A percentile compares a stretch with the other conserved stretches of the same genome.
phyloP scores from a whole-genome alignment of 352 stramenopile genomes.

The Phytopythium delawarense region DNA sequence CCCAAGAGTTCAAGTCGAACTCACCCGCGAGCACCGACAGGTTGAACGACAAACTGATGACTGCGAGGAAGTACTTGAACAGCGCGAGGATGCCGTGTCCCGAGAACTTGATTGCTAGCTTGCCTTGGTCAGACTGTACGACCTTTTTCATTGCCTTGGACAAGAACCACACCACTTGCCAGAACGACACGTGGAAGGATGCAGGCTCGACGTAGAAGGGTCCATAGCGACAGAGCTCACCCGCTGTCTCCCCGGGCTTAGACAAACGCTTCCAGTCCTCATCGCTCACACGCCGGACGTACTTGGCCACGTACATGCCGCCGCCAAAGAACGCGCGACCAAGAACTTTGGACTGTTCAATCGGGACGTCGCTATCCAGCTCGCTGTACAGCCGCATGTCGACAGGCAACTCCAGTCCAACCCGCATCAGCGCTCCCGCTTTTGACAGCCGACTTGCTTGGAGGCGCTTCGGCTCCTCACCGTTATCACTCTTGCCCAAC shows the following conservation, averaged over 20 bases:
- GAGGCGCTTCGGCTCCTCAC: not conserved
- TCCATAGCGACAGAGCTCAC: slow-evolving; percentile 46
- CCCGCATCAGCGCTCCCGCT: slow-evolving; percentile 12
- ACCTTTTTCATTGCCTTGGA: slow-evolving; percentile 14
- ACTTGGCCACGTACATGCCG: slow-evolving; percentile 46
- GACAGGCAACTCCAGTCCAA: slow-evolving; percentile 25
- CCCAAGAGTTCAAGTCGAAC: slow-evolving; percentile 19
- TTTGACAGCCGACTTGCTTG: slow-evolving; percentile 8
- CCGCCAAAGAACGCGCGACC: slow-evolving; percentile 25
- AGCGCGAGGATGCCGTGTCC: slow-evolving; percentile 19
- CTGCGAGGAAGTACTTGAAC: slow-evolving; percentile 44
- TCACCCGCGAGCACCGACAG: slow-evolving; percentile 37
- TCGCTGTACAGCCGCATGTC: too few species aligned
- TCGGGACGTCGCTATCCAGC: not conserved
- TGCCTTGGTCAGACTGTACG: slow-evolving; percentile 21
- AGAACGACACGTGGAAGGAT: slow-evolving; percentile 14
- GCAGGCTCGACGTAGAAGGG: slow-evolving; percentile 38
- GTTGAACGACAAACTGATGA: slow-evolving; percentile 66
- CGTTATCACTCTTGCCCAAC: slow-evolving; percentile 8
- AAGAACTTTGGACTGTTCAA: slow-evolving; percentile 10
- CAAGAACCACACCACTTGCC: slow-evolving; percentile 16
- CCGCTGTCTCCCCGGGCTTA: slow-evolving; percentile 12
- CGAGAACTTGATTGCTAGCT: slow-evolving; percentile 23
- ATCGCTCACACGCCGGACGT: slow-evolving; percentile 24
- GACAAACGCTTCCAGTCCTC: not conserved